Conservation (phyloP, 257 asterid genomes). For the Gardenia jasminoides region DNA sequence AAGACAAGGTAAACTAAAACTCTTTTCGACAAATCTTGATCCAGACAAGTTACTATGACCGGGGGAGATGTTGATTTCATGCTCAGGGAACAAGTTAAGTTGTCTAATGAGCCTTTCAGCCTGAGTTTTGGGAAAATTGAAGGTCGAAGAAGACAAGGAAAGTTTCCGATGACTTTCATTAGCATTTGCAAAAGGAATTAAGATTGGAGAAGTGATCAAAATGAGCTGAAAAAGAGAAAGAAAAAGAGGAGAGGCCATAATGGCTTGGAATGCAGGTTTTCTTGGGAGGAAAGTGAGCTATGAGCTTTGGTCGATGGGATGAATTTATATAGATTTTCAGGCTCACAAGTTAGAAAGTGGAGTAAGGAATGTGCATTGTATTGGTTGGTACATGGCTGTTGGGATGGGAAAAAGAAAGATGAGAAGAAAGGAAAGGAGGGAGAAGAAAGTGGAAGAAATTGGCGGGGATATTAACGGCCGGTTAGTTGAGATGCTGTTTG, state of each 20-base stretch:
- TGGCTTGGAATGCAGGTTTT: not conserved
- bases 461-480: conserved; percentile 17
- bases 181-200: conserved; percentile 17
- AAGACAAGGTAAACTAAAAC: conserved; percentile 17
- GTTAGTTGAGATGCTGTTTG: conserved; percentile 17
- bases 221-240: conserved; percentile 14
- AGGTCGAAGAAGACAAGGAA: conserved; percentile 11
- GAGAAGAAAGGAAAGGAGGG: not conserved
- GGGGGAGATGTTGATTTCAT: conserved; percentile 24
- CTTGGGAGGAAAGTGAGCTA: not conserved
- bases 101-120: conserved; percentile 34
- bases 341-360: conserved; percentile 9
- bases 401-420: not conserved
- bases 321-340: not conserved
- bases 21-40: conserved; percentile 29
- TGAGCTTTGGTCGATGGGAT: not conserved
- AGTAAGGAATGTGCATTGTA: conserved; percentile 24
- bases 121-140: conserved; percentile 23
- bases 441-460: conserved; percentile 14
- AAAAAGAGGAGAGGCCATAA: conserved; percentile 16
- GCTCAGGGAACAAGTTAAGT: conserved; percentile 44
- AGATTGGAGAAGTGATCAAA: conserved; percentile 11
- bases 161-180: conserved; percentile 2
- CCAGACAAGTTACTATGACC: conserved; percentile 2
- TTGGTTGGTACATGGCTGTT: not conserved